Base-by-base conservation (phyloP, 208 protist genomes). In the Crithidia fasciculata region DNA sequence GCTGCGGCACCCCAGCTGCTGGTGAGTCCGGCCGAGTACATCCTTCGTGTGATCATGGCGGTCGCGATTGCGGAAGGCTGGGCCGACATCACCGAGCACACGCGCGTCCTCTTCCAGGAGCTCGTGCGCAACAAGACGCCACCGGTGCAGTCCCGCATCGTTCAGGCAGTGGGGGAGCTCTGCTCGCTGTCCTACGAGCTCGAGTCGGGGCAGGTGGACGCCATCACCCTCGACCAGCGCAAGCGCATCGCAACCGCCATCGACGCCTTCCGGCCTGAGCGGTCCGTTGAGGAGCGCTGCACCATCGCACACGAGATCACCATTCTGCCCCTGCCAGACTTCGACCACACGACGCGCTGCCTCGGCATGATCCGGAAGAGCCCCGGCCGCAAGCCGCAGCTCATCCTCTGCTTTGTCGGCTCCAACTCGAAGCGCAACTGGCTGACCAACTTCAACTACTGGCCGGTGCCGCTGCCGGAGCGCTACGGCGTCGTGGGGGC, bases 121-220 rank as follows among this genome's bases (percentile, higher is more conserved):
- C 59, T 88, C 28, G 86, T 91, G 53, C 69, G 77, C 47, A 74
- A 86, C 56, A 69, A 68, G 15, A 76, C 79, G 28, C 47, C 78
- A n/a, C 82, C 82, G 37, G 47, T 73, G 52, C 86, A 91, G 79
- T 78, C 86, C 28, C 72, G 74, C 60, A 80, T 91, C 7, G 74
- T 83, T 13, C 69, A 74, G 44, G 83, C 83, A 2, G 83, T 91
- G 8, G 80, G 80, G 0, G 86, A 85, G 39, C 68, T 88, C 19
- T 91, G 82, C 67, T 71, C 81, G 41, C 78, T 91, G 5, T 88
- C 83, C 37, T 91, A 91, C 63, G 83, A 86, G 70, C 64, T 91
- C 37, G 75, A 86, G 63, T 41, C 57, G 44, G 74, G 74, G 7
- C 66, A 62, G 57, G 68, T 64, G 49, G 67, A 80, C 57, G 58